Conservation (phyloP, 2,329 filamentous ascomycete species). For the Phaeomoniella chlamydospora region DNA sequence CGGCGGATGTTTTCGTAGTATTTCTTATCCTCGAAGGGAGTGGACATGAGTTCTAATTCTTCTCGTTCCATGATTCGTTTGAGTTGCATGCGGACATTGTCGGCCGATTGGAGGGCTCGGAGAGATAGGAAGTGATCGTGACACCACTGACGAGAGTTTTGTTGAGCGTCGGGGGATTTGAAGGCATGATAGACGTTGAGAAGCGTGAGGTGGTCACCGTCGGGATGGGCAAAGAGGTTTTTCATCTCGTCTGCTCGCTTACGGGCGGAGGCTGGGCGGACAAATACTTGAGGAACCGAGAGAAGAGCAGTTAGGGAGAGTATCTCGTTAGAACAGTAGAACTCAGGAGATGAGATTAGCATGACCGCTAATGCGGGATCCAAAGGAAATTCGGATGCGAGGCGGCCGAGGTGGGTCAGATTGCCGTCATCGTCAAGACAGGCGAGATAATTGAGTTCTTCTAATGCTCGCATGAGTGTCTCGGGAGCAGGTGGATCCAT, state of each 20-base stretch:
- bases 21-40: conserved; percentile 84
- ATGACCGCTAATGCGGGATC: conserved; percentile 92
- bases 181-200: conserved; percentile 98
- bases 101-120: conserved; percentile 77
- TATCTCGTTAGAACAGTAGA: conserved; percentile 97
- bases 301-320: conserved; percentile 86
- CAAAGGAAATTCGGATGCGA: conserved; percentile 89
- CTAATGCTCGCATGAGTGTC: conserved; percentile 92
- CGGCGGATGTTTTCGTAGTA: conserved; percentile 97
- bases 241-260: conserved; percentile 98
- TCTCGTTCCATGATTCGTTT: conserved; percentile 94
- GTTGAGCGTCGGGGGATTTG: conserved; percentile 57
- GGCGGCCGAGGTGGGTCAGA: conserved; percentile 67
- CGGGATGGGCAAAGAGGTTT: conserved; percentile 74
- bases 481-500: conserved; percentile 98
- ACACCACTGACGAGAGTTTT: conserved; percentile 79
- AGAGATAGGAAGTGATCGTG: conserved; percentile 91
- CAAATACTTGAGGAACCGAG: conserved; percentile 87
- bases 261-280: conserved; percentile 69
- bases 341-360: conserved; percentile 93
- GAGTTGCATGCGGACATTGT: conserved; percentile 84
- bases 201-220: conserved; percentile 90
- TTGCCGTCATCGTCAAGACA: conserved; percentile 95
- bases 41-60: conserved; percentile 72
- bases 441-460: conserved; percentile 94